These are phyloP conservation scores for Carex cristatella DNA, from an alignment of 176 grass and related monocot genomes.

Conservation along the genomic window DNA sequence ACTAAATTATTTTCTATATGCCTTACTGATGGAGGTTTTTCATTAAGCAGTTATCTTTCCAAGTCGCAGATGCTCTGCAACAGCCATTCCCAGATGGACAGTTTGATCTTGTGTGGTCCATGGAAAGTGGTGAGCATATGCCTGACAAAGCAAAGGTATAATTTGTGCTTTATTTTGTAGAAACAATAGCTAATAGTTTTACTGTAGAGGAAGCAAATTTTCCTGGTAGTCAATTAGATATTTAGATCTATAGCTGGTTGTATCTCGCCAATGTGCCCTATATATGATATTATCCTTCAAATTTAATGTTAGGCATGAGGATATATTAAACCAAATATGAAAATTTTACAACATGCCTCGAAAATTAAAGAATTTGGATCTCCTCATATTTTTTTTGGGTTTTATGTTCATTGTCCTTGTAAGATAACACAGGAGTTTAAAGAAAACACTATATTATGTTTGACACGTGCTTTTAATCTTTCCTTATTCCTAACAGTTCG, in stretches of 20 bases:
- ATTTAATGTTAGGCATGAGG: background rate
- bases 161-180: background rate
- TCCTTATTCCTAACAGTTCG: constrained; percentile 36
- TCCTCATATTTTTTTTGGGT: background rate
- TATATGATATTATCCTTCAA: background rate
- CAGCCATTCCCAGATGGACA: constrained; percentile 83
- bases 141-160: constrained; percentile 76
- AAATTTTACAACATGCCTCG: background rate
- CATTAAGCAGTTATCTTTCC: constrained; percentile 54
- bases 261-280: background rate
- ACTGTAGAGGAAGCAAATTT: background rate
- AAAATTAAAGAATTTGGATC: background rate
- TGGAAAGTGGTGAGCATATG: constrained; percentile 99
- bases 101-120: constrained; percentile 94
- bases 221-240: background rate
- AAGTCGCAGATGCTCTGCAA: constrained; percentile 90
- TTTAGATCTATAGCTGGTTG: background rate
- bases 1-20: background rate
- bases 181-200: background rate
- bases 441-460: background rate
- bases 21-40: background rate
- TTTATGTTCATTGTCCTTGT: background rate
- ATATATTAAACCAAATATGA: background rate
- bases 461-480: background rate
- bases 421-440: background rate